Base-by-base conservation (phyloP, 1,284 basidiomycete species). In the Cerrena zonata region DNA sequence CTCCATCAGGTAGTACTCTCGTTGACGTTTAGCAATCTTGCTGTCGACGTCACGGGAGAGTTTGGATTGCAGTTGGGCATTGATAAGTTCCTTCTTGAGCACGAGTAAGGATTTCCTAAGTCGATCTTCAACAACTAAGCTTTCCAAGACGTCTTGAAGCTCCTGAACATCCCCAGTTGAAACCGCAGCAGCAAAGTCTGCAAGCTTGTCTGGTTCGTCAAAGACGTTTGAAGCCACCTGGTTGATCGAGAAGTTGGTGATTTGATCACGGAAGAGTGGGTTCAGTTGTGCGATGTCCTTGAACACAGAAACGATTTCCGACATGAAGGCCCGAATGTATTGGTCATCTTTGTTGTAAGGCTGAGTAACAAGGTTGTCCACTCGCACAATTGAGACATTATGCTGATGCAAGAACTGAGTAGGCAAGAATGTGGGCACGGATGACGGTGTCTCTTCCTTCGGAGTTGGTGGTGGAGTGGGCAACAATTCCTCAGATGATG, bases 281-380 rank as follows among this genome's bases (percentile, higher is more conserved):
- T 96, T 97, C 48, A 98, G 79, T 66, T 95, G 91, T 0, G 95
- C 94, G 56, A 99, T 97, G 67, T 98, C 94, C 76, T 98, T 99
- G 82, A 99, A 98, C 27, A 97, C 93, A 44, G 89, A 89, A 56
- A 99, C 91, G 55, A 99, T 91, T 71, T 98, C 95, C 48, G 89
- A 87, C 85, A 94, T 95, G 72, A 97, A 89, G 2, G 95, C 95
- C 27, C 93, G 88, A 55, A 95, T 88, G 66, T 96, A 88, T 66
- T 95, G 93, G 64, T 92, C 86, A 66, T 95, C 90, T 69, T 94
- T 93, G 74, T 91, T 86, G 75, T 89, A 95, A 0, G 92, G 84
- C 55, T 88, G 82, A 10, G 85, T 88, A 37, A 68, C 69, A 53
- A 94, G 78, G 62, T 98, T 98, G 43, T 87, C 83, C 42, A 98